These are phyloP conservation scores for Lolium multiflorum DNA, from an alignment of 176 grass and related monocot species.

Conservation along the genomic window DNA sequence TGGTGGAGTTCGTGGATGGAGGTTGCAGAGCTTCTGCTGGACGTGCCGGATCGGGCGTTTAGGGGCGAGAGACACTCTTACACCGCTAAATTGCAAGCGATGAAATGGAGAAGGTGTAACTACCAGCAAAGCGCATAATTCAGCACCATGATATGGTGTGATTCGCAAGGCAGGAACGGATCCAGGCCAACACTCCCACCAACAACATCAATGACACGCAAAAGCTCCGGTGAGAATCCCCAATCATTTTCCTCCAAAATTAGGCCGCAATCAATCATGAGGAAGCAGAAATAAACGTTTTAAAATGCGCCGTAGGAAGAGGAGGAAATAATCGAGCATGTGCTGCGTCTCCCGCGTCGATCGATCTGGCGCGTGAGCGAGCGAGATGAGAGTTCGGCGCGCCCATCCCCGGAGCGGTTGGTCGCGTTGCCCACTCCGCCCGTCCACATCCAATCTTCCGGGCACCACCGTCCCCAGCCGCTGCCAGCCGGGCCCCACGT, in stretches of 20 bases:
- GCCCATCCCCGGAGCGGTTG: conserved; percentile 15
- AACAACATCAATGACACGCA: background rate
- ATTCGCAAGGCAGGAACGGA: background rate
- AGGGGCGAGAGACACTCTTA: too few relatives aligned
- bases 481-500: conserved; percentile 40
- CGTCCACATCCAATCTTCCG: conserved; percentile 44
- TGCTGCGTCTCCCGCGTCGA: conserved; percentile 21
- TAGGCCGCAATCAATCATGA: background rate
- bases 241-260: background rate
- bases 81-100: background rate
- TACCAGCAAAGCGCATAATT: background rate
- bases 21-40: too few relatives aligned
- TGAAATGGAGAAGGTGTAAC: background rate
- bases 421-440: conserved; percentile 1
- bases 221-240: background rate
- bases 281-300: background rate
- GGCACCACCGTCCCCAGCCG: background rate
- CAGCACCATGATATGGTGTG: background rate
- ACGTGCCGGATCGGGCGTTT: too few relatives aligned
- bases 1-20: too few relatives aligned
- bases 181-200: background rate
- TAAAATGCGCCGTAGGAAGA: background rate
- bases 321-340: conserved; percentile 13
- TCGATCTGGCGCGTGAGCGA: background rate
- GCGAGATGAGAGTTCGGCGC: background rate